These are phyloP conservation scores for Pulveroboletus frians DNA, from an alignment of 768 basidiomycete genomes.

Conservation along the genomic window DNA sequence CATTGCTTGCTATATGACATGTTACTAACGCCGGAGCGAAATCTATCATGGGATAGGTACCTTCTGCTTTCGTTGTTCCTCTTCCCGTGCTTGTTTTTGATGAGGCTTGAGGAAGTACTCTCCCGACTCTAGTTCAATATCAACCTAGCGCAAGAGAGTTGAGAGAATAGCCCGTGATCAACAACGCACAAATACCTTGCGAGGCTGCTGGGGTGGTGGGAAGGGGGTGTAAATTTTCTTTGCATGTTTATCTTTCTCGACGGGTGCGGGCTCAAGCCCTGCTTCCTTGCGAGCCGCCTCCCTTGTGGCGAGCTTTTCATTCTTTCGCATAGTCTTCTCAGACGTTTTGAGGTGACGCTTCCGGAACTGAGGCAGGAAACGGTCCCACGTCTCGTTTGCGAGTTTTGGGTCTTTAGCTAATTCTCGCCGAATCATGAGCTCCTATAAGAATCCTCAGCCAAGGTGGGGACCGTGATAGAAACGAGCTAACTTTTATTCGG, in stretches of 20 bases:
- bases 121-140: constrained; percentile 91
- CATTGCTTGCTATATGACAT: constrained; percentile 64
- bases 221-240: constrained; percentile 99
- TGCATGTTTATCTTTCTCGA: constrained; percentile 46
- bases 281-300: constrained; percentile 61
- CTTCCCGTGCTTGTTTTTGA: constrained; percentile 78
- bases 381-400: constrained; percentile 91
- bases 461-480: neutral
- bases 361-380: constrained; percentile 95
- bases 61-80: constrained; percentile 70
- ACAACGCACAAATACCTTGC: constrained; percentile 57
- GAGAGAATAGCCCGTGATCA: constrained; percentile 1
- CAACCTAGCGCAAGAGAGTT: constrained; percentile 48
- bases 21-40: neutral
- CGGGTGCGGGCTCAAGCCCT: constrained; percentile 44
- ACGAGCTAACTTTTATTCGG: constrained; percentile 75
- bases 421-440: constrained; percentile 97
- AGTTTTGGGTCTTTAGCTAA: constrained; percentile 97
- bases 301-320: constrained; percentile 59
- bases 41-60: neutral
- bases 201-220: constrained; percentile 89
- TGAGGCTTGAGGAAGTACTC: constrained; percentile 95
- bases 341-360: constrained; percentile 89
- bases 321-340: constrained; percentile 90
- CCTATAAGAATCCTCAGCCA: constrained; percentile 41